Conservation (phyloP, 192 early-diverging fungal species). For the Coemansia sp. region DNA sequence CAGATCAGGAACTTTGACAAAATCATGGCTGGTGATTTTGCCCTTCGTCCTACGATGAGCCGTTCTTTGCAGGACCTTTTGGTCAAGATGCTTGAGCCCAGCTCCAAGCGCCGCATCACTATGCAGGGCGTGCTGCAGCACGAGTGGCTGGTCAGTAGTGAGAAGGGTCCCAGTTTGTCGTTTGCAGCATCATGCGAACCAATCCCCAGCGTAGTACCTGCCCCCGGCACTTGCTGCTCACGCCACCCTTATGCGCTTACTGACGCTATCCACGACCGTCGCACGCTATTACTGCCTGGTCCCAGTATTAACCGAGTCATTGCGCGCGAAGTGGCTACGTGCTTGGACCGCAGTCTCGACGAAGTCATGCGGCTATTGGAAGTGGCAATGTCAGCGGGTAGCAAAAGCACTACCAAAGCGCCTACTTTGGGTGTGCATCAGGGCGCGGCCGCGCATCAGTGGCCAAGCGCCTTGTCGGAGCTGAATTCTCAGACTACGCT, state of each 20-base stretch:
- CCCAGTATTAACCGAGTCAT: slow-evolving; percentile 27
- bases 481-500: slow-evolving; percentile 10
- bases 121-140: slow-evolving; percentile 39
- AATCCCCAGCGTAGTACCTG: not conserved
- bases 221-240: slow-evolving; percentile 27
- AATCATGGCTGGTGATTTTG: slow-evolving; percentile 61
- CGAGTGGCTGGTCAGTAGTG: slow-evolving; percentile 31
- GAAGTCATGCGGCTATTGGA: slow-evolving; percentile 38
- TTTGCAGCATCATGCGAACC: slow-evolving; percentile 5
- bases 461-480: slow-evolving; percentile 18
- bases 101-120: slow-evolving; percentile 34
- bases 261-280: slow-evolving; percentile 24
- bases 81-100: slow-evolving; percentile 54
- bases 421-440: not conserved
- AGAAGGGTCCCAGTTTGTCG: not conserved
- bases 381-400: slow-evolving; percentile 28
- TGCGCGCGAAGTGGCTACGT: slow-evolving; percentile 44
- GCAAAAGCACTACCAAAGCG: not conserved
- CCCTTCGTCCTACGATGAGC: slow-evolving; percentile 43
- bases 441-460: slow-evolving; percentile 21
- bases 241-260: slow-evolving; percentile 17
- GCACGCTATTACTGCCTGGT: slow-evolving; percentile 34
- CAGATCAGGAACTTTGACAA: slow-evolving; percentile 59
- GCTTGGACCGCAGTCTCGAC: slow-evolving; percentile 42
- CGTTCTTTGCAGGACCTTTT: slow-evolving; percentile 49